Conservation (phyloP, 768 basidiomycete genomes). For the Crucibulum laeve region DNA sequence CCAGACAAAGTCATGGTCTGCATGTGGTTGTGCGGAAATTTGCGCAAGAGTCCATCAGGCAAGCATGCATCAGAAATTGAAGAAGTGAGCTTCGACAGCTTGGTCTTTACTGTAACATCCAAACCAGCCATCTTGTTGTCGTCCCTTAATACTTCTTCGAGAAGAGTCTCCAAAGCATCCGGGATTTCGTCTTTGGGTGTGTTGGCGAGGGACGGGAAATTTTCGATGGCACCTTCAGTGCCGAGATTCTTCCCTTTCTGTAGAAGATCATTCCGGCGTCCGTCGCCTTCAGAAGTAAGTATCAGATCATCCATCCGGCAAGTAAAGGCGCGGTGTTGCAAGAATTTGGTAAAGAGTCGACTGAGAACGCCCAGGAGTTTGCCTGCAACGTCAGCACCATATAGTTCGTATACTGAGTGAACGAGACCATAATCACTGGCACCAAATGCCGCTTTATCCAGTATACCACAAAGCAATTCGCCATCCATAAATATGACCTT, state of each 20-base stretch:
- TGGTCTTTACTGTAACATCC: constrained; percentile 87
- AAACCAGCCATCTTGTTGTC: constrained; percentile 97
- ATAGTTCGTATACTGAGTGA: constrained; percentile 95
- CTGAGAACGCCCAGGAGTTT: constrained; percentile 90
- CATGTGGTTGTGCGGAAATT: constrained; percentile 99
- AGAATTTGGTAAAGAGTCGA: constrained; percentile 93
- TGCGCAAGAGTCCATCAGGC: constrained; percentile 81
- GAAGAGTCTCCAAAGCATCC: constrained; percentile 53
- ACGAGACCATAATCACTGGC: constrained; percentile 95
- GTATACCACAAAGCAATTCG: constrained; percentile 86
- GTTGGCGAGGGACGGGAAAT: constrained; percentile 71
- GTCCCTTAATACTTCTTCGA: constrained; percentile 91
- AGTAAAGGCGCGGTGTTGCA: constrained; percentile 95
- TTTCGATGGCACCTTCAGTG: constrained; percentile 84
- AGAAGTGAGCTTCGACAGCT: constrained; percentile 81
- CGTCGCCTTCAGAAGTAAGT: constrained; percentile 79
- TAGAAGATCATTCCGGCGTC: constrained; percentile 62
- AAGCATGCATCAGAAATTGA: constrained; percentile 86
- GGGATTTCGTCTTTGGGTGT: constrained; percentile 51
- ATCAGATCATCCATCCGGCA: constrained; percentile 98
- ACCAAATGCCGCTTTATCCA: constrained; percentile 97
- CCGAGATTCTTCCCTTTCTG: constrained; percentile 68
- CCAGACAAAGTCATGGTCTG: constrained; percentile 98
- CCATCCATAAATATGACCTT: constrained; percentile 89
- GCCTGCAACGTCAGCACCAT: constrained; percentile 86